Evolutionary conservation across 345 rosid species (phyloP).

Genomic region (Populus davidiana): DNA sequence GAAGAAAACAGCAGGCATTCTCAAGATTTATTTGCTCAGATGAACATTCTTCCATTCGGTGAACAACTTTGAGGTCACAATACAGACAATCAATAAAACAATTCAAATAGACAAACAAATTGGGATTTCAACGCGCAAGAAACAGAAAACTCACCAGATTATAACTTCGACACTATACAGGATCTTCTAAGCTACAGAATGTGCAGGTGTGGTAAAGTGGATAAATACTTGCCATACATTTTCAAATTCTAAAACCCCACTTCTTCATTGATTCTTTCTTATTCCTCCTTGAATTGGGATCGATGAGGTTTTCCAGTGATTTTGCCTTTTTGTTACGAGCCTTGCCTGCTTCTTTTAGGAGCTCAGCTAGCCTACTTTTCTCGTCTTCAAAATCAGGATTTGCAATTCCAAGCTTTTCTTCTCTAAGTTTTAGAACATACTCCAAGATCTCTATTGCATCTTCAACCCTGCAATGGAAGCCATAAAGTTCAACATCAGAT

Average conservation of each 20-base stretch:
- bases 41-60: slow-evolving; percentile 17
- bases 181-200: slow-evolving; percentile 49
- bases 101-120: slow-evolving; percentile 19
- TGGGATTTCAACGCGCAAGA: slow-evolving; percentile 14
- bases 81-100: slow-evolving; percentile 37
- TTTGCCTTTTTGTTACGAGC: slow-evolving; percentile 80
- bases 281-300: slow-evolving; percentile 67
- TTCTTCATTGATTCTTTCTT: slow-evolving; percentile 73
- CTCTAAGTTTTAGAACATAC: slow-evolving; percentile 83
- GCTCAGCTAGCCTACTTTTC: slow-evolving; percentile 87
- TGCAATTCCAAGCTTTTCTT: slow-evolving; percentile 94
- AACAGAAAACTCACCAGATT: slow-evolving; percentile 32
- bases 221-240: slow-evolving; percentile 15
- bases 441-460: slow-evolving; percentile 97
- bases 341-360: slow-evolving; percentile 94
- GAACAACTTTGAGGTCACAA: slow-evolving; percentile 27
- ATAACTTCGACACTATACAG: slow-evolving; percentile 49
- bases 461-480: slow-evolving; percentile 59
- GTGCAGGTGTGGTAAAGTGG: slow-evolving; percentile 23
- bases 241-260: slow-evolving; percentile 93
- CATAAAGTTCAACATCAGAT: neutral
- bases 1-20: neutral
- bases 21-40: slow-evolving; percentile 35
- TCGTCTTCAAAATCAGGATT: slow-evolving; percentile 98
- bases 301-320: slow-evolving; percentile 89